Evolutionary conservation across 1,139 yeast genomes (phyloP).

Genomic region (Scheffersomyces titani): DNA sequence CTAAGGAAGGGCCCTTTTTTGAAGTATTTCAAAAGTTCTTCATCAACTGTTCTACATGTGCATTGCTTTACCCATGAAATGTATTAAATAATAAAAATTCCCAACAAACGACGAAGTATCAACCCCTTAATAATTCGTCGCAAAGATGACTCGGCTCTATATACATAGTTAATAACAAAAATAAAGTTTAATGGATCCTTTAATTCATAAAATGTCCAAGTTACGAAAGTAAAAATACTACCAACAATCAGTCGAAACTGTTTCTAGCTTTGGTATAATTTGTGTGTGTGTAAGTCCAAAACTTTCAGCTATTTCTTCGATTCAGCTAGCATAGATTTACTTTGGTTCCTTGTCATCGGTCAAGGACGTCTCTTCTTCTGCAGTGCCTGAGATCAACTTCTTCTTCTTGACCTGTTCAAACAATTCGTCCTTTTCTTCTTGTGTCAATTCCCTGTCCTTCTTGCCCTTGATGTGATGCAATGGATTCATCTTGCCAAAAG

Average conservation of each 20-base stretch:
- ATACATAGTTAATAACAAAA: background rate
- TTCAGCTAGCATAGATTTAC: background rate
- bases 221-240: background rate
- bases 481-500: slow-evolving; percentile 22
- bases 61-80: background rate
- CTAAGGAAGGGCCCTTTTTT: too few species aligned
- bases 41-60: background rate
- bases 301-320: background rate
- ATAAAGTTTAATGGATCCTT: background rate
- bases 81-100: background rate
- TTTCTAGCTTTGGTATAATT: background rate
- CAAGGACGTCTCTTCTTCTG: slow-evolving; percentile 6
- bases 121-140: background rate
- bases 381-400: slow-evolving; percentile 10
- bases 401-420: slow-evolving; percentile 19
- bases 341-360: slow-evolving; percentile 2
- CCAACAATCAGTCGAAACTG: background rate
- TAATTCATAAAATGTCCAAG: background rate
- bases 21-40: background rate
- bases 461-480: slow-evolving; percentile 27
- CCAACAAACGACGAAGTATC: background rate
- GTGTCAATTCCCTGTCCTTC: slow-evolving; percentile 21
- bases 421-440: slow-evolving; percentile 19
- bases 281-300: background rate
- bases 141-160: slow-evolving; percentile 1